Conservation (phyloP, 2,329 filamentous ascomycete species). For the Alternaria rosae region DNA sequence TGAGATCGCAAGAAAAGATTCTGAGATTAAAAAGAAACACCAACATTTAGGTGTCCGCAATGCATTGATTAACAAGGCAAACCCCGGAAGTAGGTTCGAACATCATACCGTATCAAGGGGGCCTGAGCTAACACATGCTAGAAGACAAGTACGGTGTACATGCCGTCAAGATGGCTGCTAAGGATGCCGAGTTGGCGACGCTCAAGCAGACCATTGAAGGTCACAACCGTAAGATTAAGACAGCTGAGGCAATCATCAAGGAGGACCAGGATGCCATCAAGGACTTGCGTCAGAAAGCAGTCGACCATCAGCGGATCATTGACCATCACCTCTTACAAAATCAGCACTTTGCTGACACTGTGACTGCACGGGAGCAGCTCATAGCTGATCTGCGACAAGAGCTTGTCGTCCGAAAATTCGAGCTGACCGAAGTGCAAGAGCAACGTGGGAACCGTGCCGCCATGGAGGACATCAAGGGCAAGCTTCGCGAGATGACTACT, state of each 20-base stretch:
- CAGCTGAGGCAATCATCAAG: neutral
- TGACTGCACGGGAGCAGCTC: conserved; percentile 18
- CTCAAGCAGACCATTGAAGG: neutral
- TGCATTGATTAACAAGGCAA: neutral
- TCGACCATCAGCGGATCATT: neutral
- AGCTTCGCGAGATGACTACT: conserved; percentile 30
- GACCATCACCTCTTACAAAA: conserved; percentile 6
- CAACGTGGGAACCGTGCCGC: conserved; percentile 13
- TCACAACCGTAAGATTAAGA: neutral
- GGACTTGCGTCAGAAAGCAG: neutral
- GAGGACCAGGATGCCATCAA: neutral
- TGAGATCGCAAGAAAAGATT: neutral
- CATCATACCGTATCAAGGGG: neutral
- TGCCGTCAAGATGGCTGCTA: neutral
- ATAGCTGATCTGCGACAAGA: conserved; percentile 17
- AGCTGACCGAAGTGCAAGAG: conserved; percentile 20
- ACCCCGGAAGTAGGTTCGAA: neutral
- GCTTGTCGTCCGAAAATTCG: conserved; percentile 17
- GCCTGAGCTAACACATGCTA: neutral
- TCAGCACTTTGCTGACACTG: conserved; percentile 12
- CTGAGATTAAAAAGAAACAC: neutral
- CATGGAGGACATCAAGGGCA: conserved; percentile 13
- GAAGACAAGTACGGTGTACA: neutral
- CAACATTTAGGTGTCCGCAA: neutral
- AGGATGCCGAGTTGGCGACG: neutral